phyloP scores from a whole-genome alignment of 2,329 filamentous ascomycete species.

The Apiospora sp. region DNA sequence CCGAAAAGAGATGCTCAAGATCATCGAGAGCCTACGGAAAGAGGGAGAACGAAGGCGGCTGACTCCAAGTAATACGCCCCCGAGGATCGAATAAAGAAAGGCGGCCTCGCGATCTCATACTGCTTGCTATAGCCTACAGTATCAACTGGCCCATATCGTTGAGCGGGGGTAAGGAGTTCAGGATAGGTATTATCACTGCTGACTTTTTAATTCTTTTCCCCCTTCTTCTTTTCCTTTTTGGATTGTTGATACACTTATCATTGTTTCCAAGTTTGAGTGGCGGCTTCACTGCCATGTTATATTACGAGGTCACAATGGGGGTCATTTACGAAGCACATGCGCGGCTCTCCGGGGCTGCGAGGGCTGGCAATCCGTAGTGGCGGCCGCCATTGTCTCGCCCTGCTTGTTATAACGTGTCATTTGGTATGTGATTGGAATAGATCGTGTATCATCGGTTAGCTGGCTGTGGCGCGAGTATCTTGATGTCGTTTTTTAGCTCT shows the following conservation, averaged over 20 bases:
- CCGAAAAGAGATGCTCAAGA: constrained; percentile 88
- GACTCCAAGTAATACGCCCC: constrained; percentile 50
- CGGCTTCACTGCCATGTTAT: not conserved
- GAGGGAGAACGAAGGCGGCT: constrained; percentile 80
- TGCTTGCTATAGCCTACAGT: not conserved
- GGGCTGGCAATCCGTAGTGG: not conserved
- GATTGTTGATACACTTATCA: not conserved
- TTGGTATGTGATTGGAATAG: not conserved
- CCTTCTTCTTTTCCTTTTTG: not conserved
- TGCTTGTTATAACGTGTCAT: not conserved
- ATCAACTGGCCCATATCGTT: not conserved
- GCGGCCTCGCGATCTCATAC: not conserved
- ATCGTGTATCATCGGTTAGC: not conserved
- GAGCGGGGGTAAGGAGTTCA: constrained; percentile 18
- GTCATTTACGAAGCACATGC: not conserved
- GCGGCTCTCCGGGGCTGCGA: not conserved
- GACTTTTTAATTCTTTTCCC: not conserved
- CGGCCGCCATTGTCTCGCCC: not conserved
- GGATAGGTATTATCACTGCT: not conserved
- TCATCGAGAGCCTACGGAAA: constrained; percentile 86
- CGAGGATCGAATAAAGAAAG: constrained; percentile 50
- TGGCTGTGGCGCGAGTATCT: not conserved
- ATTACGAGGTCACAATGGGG: not conserved
- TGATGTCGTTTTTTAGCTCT: not conserved
- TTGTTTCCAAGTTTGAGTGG: not conserved